These are phyloP conservation scores for Coniochaeta pulveracea DNA, from an alignment of 2,329 filamentous ascomycete genomes.

Conservation along the genomic window DNA sequence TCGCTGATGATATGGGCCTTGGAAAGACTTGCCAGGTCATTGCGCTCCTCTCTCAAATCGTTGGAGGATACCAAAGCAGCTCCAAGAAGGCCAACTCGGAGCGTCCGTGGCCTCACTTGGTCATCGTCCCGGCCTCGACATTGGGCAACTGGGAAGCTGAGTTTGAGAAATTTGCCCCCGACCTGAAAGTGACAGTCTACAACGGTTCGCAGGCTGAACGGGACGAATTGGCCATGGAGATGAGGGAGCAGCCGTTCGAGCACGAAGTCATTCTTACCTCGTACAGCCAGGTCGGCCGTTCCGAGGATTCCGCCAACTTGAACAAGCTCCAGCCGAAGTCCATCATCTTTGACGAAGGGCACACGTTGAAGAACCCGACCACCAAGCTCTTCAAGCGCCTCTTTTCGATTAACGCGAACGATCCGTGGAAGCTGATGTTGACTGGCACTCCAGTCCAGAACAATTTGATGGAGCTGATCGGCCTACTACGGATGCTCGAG, in stretches of 20 bases:
- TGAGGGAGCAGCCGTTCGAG: constrained; percentile 52
- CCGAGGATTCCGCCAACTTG: constrained; percentile 38
- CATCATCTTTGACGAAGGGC: constrained; percentile 85
- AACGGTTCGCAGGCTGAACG: constrained; percentile 56
- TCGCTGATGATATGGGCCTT: constrained; percentile 94
- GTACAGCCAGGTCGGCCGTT: constrained; percentile 45
- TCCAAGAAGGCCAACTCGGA: constrained; percentile 14
- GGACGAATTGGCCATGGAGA: constrained; percentile 52
- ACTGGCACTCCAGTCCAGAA: constrained; percentile 90
- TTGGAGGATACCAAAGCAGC: constrained; percentile 43
- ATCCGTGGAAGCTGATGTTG: constrained; percentile 81
- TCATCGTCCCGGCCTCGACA: constrained; percentile 88
- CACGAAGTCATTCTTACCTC: constrained; percentile 52
- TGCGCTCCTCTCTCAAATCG: constrained; percentile 74
- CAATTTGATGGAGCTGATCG: constrained; percentile 84
- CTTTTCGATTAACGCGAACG: constrained; percentile 61
- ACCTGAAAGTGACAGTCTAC: constrained; percentile 61
- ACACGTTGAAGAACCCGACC: constrained; percentile 80
- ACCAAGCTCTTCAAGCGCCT: constrained; percentile 74
- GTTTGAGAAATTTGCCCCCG: constrained; percentile 76
- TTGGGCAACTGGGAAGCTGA: constrained; percentile 94
- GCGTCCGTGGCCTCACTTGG: constrained; percentile 59
- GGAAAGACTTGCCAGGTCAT: constrained; percentile 98
- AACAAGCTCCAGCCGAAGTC: constrained; percentile 35
- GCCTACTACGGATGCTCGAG: constrained; percentile 88